These are phyloP conservation scores for Verruconis gallopava DNA, from an alignment of 2,329 filamentous ascomycete species.

Conservation along the genomic window DNA sequence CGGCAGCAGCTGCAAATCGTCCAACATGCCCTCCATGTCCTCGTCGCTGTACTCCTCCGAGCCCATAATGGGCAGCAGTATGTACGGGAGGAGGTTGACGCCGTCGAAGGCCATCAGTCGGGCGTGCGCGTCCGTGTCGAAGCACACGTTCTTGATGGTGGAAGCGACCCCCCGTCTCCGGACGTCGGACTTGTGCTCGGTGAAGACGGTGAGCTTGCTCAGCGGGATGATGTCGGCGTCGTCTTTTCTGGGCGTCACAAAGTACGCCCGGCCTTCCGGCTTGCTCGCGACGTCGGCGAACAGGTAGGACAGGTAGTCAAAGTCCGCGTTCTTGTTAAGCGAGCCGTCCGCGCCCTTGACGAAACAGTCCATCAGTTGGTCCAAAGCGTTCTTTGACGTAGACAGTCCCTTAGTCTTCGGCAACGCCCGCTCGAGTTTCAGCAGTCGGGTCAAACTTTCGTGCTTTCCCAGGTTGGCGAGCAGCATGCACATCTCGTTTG, in stretches of 20 bases:
- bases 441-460: constrained; percentile 55
- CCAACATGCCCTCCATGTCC: constrained; percentile 73
- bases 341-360: constrained; percentile 75
- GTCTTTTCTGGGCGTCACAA: constrained; percentile 60
- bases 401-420: constrained; percentile 44
- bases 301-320: constrained; percentile 85
- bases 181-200: constrained; percentile 72
- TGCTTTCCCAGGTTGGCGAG: constrained; percentile 84
- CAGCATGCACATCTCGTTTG: constrained; percentile 79
- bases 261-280: constrained; percentile 59
- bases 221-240: constrained; percentile 70
- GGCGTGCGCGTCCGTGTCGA: constrained; percentile 62
- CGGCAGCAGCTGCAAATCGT: constrained; percentile 78
- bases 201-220: constrained; percentile 88
- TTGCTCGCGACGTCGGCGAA: constrained; percentile 86
- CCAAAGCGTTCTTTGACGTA: constrained; percentile 61
- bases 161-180: constrained; percentile 88
- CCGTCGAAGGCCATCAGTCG: constrained; percentile 55
- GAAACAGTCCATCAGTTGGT: constrained; percentile 91
- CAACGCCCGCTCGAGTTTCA: constrained; percentile 53
- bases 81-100: constrained; percentile 74
- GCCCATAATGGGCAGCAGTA: constrained; percentile 77
- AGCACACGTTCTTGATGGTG: constrained; percentile 87
- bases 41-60: constrained; percentile 80
- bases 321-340: constrained; percentile 77